Conservation (phyloP, 2,329 filamentous ascomycete species). For the Arachnopeziza araneosa region DNA sequence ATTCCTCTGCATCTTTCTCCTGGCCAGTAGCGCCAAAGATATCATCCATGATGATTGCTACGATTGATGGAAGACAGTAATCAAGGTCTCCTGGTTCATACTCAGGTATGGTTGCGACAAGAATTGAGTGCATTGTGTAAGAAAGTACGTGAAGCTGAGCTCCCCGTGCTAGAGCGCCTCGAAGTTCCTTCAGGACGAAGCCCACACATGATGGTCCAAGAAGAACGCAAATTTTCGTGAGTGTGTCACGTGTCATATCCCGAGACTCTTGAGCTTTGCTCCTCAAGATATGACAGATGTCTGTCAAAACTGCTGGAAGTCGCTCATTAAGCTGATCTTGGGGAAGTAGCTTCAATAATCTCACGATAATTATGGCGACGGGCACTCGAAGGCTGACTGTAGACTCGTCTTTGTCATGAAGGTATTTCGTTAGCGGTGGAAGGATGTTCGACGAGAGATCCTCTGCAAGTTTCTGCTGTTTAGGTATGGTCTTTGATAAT, state of each 20-base stretch:
- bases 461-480: slow-evolving; percentile 58
- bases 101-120: slow-evolving; percentile 67
- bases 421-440: slow-evolving; percentile 73
- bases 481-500: slow-evolving; percentile 62
- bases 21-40: slow-evolving; percentile 89
- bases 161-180: slow-evolving; percentile 74
- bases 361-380: slow-evolving; percentile 82
- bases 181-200: slow-evolving; percentile 88
- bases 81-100: slow-evolving; percentile 81
- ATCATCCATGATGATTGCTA: slow-evolving; percentile 91
- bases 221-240: slow-evolving; percentile 75
- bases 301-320: slow-evolving; percentile 78
- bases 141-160: slow-evolving; percentile 95
- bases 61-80: slow-evolving; percentile 74
- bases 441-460: slow-evolving; percentile 73
- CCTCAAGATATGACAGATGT: slow-evolving; percentile 87
- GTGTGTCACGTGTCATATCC: slow-evolving; percentile 83
- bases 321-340: slow-evolving; percentile 64
- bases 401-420: slow-evolving; percentile 91
- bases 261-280: slow-evolving; percentile 84
- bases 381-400: slow-evolving; percentile 91
- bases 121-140: slow-evolving; percentile 87
- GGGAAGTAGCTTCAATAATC: slow-evolving; percentile 77
- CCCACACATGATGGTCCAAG: slow-evolving; percentile 79
- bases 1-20: slow-evolving; percentile 96